A percentile compares a stretch with the other conserved stretches of the same genome.
These are phyloP conservation scores for Nemania abortiva DNA, from an alignment of 2,329 filamentous ascomycete genomes.

Conservation along the genomic window DNA sequence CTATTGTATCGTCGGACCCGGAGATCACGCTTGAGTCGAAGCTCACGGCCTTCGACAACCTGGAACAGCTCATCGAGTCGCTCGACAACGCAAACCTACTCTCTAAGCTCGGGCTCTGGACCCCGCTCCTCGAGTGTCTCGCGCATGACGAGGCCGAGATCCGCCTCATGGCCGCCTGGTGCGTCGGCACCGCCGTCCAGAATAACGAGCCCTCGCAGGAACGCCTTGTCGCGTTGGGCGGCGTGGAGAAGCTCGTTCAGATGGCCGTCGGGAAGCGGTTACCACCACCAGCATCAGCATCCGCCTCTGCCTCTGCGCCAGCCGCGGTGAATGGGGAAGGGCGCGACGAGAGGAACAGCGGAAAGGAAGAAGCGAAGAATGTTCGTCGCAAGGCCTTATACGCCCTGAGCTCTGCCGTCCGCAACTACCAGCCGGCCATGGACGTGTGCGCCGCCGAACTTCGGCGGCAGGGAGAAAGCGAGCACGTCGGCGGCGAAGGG, in stretches of 20 bases:
- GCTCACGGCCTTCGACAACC: constrained; percentile 90
- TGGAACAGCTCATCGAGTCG: constrained; percentile 90
- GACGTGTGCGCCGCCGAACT: constrained; percentile 75
- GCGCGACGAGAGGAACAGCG: constrained; percentile 30
- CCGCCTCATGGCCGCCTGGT: constrained; percentile 91
- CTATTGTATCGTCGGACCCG: constrained; percentile 72
- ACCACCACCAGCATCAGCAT: background rate
- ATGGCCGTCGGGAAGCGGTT: constrained; percentile 60
- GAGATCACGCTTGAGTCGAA: constrained; percentile 79
- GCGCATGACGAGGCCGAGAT: constrained; percentile 76
- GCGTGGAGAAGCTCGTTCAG: constrained; percentile 75
- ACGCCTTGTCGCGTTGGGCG: constrained; percentile 71
- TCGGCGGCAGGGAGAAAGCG: constrained; percentile 66
- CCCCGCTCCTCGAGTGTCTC: constrained; percentile 79
- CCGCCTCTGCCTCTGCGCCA: background rate
- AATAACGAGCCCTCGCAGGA: constrained; percentile 92
- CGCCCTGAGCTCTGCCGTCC: constrained; percentile 84
- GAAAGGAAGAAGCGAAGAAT: constrained; percentile 44
- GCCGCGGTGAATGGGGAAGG: constrained; percentile 9
- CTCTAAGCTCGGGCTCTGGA: constrained; percentile 82
- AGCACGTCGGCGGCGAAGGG: constrained; percentile 60
- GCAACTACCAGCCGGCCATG: constrained; percentile 90
- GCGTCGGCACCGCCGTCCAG: constrained; percentile 92
- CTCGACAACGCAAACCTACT: constrained; percentile 99
- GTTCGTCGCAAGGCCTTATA: constrained; percentile 90